Conservation (phyloP, 768 basidiomycete genomes). For the Lactifluus echinatus region DNA sequence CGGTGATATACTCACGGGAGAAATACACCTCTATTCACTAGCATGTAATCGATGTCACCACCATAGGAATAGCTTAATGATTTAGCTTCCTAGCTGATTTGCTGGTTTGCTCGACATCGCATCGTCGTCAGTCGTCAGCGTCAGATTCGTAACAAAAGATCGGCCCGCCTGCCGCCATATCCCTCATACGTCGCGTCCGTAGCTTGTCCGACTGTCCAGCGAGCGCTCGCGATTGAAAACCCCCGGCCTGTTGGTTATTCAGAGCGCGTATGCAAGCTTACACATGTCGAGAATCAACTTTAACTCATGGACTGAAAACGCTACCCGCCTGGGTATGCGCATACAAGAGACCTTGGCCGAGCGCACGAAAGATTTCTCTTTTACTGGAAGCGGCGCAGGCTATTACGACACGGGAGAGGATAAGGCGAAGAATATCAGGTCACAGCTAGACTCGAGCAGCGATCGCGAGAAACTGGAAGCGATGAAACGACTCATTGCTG, state of each 20-base stretch:
- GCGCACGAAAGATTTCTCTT: conserved; percentile 62
- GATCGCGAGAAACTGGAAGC: conserved; percentile 92
- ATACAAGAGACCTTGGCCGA: conserved; percentile 79
- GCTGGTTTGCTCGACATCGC: no score
- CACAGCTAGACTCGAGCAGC: conserved; percentile 79
- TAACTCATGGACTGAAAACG: conserved; percentile 64
- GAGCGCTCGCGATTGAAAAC: not conserved
- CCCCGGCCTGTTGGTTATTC: not conserved
- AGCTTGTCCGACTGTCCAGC: not conserved
- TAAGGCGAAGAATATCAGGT: conserved; percentile 71
- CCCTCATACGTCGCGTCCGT: not conserved
- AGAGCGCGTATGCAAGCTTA: not conserved
- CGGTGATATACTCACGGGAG: not conserved
- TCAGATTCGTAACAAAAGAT: not conserved
- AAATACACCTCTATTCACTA: no score
- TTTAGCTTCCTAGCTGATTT: no score
- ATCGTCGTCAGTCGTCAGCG: no score
- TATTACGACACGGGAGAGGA: conserved; percentile 73
- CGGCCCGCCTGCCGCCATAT: not conserved
- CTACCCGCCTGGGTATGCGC: conserved; percentile 71
- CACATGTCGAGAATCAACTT: conserved; percentile 27
- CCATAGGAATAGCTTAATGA: no score
- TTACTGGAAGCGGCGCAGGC: conserved; percentile 45
- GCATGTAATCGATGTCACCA: no score
- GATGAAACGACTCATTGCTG: conserved; percentile 90